phyloP scores from a whole-genome alignment of 148 eudicot genomes.

The Amaranthus hypochondriacus region DNA sequence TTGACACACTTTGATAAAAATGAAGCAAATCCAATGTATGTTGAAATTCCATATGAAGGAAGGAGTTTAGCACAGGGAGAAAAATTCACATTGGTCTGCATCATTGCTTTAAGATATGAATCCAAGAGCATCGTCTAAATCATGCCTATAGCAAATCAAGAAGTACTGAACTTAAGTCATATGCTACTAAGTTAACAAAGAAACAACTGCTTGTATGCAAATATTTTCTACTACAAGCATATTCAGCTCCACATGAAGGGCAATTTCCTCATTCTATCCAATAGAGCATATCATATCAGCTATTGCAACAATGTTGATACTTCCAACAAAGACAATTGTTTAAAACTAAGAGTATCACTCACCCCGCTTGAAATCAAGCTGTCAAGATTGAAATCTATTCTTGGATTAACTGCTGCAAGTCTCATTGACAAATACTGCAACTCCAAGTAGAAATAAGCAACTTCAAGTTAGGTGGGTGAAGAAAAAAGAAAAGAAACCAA shows the following conservation, averaged over 20 bases:
- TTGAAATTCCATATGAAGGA: slow-evolving; percentile 4
- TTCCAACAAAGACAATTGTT: background rate
- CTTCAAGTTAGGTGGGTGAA: background rate
- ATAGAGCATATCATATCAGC: background rate
- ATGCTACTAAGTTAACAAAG: background rate
- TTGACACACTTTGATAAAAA: background rate
- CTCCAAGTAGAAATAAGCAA: slow-evolving; percentile 11
- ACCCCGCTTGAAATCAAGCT: slow-evolving; percentile 68
- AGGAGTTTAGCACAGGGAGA: background rate
- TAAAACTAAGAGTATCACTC: slow-evolving; percentile 26
- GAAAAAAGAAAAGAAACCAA: background rate
- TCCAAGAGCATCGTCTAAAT: background rate
- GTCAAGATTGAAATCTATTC: slow-evolving; percentile 81
- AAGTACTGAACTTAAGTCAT: background rate
- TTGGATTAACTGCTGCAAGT: slow-evolving; percentile 90
- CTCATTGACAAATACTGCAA: slow-evolving; percentile 91
- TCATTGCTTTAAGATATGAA: slow-evolving; percentile 7
- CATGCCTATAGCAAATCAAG: background rate
- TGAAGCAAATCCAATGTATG: background rate
- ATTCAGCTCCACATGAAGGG: background rate
- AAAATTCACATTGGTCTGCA: background rate
- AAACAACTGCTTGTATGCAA: background rate
- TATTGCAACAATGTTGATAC: background rate
- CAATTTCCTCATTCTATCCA: background rate
- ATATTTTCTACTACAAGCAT: background rate